Base-by-base conservation (phyloP, 208 protist genomes). In the Willaertia magna region DNA sequence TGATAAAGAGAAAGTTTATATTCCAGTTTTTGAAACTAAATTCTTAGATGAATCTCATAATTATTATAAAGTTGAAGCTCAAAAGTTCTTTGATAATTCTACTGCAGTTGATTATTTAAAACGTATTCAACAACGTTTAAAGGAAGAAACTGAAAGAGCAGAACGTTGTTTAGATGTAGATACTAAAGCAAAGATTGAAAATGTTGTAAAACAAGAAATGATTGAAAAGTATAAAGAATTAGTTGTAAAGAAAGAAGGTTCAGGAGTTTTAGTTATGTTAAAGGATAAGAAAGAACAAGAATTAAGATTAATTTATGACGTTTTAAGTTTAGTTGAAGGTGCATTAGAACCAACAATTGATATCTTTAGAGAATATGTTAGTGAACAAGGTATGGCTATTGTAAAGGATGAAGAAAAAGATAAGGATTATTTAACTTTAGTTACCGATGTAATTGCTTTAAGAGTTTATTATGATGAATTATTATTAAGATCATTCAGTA, bases 1-100 rank as follows among this genome's bases (percentile, higher is more conserved):
- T 83, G 78, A 83, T 14, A 83, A 83, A 26, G 78, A 83, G 16
- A 55, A 55, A 42, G 78, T 83, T 55, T 83, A 83, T n/a, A 55
- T 83, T 55, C 43, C 43, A 34, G 46, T 83, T 6, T 83, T 83
- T 55, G 78, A 83, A 42, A 59, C 20, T 43, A 55, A 83, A 42
- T 83, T 55, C 34, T 55, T 83, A 7, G 20, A 42, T 18, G 78
- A 83, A 55, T 46, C 34, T 43, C 78, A 83, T 42, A 16, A 20
- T 9, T 83, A 55, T n/a, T 83, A 83, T n/a, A 43, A 39, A 55
- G 55, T 46, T 18, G 78, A 83, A 55, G 43, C 78, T 30, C n/a
- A 55, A 26, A 11, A 42, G 18, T n/a, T 83, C 22, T 83, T 83
- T 55, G 78, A 83, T 39, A n/a, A 4, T 30, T 43, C 7, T 26